Percentiles rank a stretch among this genome's conserved stretches.
phyloP scores from a whole-genome alignment of 805 yeast genomes.

The Lachancea sp. region DNA sequence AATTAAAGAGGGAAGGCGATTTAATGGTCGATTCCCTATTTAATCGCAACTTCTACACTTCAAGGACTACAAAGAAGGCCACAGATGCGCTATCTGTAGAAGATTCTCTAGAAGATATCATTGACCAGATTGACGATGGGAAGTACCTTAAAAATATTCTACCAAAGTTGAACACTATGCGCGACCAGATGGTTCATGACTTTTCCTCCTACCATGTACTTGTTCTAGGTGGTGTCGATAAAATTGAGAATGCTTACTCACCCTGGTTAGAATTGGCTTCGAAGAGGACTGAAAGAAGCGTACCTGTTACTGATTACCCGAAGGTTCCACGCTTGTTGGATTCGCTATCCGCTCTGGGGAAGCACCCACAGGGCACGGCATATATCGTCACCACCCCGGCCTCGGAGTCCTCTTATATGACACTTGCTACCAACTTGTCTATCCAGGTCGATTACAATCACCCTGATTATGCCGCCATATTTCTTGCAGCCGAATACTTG shows the following conservation, averaged over 20 bases:
- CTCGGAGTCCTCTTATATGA: conserved; percentile 71
- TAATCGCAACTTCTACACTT: conserved; percentile 44
- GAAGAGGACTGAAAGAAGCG: not conserved
- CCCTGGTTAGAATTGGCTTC: conserved; percentile 24
- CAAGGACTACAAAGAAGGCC: conserved; percentile 59
- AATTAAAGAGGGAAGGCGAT: conserved; percentile 36
- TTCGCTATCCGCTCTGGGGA: conserved; percentile 52
- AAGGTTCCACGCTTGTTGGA: conserved; percentile 48
- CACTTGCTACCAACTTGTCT: conserved; percentile 55
- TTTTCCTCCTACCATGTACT: conserved; percentile 58
- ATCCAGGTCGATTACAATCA: conserved; percentile 36
- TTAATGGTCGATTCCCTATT: conserved; percentile 61
- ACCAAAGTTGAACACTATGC: conserved; percentile 38
- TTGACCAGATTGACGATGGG: conserved; percentile 49
- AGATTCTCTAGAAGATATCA: conserved; percentile 41
- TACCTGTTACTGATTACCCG: conserved; percentile 14
- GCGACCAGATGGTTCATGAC: conserved; percentile 43
- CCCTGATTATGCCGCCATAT: conserved; percentile 61
- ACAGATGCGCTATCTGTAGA: conserved; percentile 64
- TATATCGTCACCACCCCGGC: conserved; percentile 69
- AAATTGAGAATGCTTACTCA: conserved; percentile 32
- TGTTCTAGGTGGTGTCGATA: conserved; percentile 60
- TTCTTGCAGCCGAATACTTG: conserved; percentile 67
- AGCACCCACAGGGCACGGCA: conserved; percentile 44
- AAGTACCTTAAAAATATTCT: conserved; percentile 34